Base-by-base conservation (phyloP, 2,329 filamentous ascomycete genomes). In the Exophiala bonariae region DNA sequence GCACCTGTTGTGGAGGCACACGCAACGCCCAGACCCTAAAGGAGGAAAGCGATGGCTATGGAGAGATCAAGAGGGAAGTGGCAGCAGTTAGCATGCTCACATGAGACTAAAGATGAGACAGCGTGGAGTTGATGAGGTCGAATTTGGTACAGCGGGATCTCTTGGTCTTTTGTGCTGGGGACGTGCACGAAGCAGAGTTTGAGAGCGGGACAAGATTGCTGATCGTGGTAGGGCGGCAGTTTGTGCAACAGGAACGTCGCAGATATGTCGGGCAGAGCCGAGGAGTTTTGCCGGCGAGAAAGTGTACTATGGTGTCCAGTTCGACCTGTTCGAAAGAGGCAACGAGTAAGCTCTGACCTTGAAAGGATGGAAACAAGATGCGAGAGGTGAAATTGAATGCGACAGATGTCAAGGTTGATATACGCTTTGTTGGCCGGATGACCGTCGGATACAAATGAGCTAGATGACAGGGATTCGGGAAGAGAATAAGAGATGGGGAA, bases 181-280 rank as follows among this genome's bases (percentile, higher is more conserved):
- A 47, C 49, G 44, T 43, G 44, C 41, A 22, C 42, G 35, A 44
- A 23, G 18, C 46, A 46, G 37, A 41, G 40, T 42, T 49, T 51
- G 49, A 44, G 31, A 36, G 49, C 53, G 45, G 53, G 53, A 51
- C 47, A 51, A 54, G 44, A 51, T 49, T 52, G 50, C 44, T 47
- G 53, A 49, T 52, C 44, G 53, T 36, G 48, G 44, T 41, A 47
- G 44, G 39, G 10, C 13, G 17, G 23, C 22, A 46, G 43, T 47
- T 38, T 49, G 53, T 56, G 41, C 47, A 41, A 56, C 53, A 46
- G 33, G 44, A 41, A 37, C 41, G 50, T 51, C 42, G 38, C 42
- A 49, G 48, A 26, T 43, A 23, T 44, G 32, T 37, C 22, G 42
- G 51, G 44, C 44, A 51, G 35, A 40, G 33, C 45, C 34, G 35